Evolutionary conservation across 1,284 basidiomycete species (phyloP).

Genomic region (Grifola frondosa): DNA sequence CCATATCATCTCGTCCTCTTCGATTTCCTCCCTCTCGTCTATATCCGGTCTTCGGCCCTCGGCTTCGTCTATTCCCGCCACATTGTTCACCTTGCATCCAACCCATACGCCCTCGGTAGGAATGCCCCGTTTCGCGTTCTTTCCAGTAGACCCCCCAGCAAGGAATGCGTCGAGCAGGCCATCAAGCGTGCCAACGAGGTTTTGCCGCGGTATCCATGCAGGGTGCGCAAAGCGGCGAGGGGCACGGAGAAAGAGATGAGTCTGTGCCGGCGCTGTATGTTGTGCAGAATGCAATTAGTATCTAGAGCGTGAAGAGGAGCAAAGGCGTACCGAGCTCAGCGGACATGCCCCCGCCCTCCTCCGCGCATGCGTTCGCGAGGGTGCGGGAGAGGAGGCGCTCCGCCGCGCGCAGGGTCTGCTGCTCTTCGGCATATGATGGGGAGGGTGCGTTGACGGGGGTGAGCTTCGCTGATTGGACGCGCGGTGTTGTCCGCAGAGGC

Average conservation of each 20-base stretch:
- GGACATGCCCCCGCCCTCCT: slow-evolving; percentile 57
- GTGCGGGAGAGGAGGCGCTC: slow-evolving; percentile 63
- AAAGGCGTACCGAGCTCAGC: slow-evolving; percentile 55
- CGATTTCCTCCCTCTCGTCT: slow-evolving; percentile 30
- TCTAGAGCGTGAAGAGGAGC: not conserved
- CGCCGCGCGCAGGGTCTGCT: slow-evolving; percentile 48
- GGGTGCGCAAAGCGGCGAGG: slow-evolving; percentile 71
- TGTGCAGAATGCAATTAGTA: not conserved
- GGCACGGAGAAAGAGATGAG: slow-evolving; percentile 67
- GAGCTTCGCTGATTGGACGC: not conserved
- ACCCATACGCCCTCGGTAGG: slow-evolving; percentile 65
- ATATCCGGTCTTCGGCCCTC: not conserved
- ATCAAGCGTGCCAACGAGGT: slow-evolving; percentile 37
- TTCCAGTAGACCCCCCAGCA: slow-evolving; percentile 19
- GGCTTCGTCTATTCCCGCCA: not conserved
- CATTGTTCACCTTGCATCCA: slow-evolving; percentile 26
- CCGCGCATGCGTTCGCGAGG: slow-evolving; percentile 53
- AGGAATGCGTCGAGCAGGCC: slow-evolving; percentile 37
- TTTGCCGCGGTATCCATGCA: slow-evolving; percentile 72
- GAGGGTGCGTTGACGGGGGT: slow-evolving; percentile 18
- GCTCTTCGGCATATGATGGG: slow-evolving; percentile 41
- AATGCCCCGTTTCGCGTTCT: slow-evolving; percentile 22
- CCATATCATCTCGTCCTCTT: slow-evolving; percentile 77
- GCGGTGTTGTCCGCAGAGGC: not conserved
- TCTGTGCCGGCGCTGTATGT: slow-evolving; percentile 63